phyloP scores from a whole-genome alignment of 192 early-diverging fungal species.

The Umbelopsis isabellina region DNA sequence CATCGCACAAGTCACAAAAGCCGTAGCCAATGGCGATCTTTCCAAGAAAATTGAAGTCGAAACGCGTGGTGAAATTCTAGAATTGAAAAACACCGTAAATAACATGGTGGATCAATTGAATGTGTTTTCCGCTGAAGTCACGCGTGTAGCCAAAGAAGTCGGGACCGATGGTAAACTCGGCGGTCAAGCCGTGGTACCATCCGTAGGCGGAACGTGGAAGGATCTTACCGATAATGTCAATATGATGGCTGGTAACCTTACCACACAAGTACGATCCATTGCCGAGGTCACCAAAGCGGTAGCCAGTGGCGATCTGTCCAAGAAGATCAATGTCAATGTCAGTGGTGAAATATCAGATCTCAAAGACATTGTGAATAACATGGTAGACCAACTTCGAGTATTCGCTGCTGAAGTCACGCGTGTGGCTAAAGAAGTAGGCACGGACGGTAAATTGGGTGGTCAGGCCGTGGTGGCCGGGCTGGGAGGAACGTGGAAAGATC shows the following conservation, averaged over 20 bases:
- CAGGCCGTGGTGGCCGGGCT: constrained; percentile 59
- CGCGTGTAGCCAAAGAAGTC: constrained; percentile 16
- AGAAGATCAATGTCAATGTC: constrained; percentile 63
- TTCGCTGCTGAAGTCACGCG: constrained; percentile 63
- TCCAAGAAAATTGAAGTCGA: constrained; percentile 65
- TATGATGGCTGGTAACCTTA: constrained; percentile 56
- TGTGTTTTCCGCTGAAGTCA: constrained; percentile 44
- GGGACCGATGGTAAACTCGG: constrained; percentile 15
- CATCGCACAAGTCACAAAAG: constrained; percentile 65
- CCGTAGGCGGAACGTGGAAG: constrained; percentile 57
- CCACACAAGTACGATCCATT: constrained; percentile 54
- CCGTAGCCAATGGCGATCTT: constrained; percentile 61
- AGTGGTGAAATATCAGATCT: constrained; percentile 63
- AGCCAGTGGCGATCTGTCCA: constrained; percentile 48
- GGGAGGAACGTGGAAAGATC: constrained; percentile 56
- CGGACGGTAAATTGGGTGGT: constrained; percentile 61
- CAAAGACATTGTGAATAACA: constrained; percentile 63
- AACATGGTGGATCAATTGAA: constrained; percentile 76
- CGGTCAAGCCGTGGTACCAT: constrained; percentile 56
- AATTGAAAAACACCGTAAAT: constrained; percentile 80
- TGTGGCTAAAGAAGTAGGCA: constrained; percentile 69
- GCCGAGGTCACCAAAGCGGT: constrained; percentile 52
- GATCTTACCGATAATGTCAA: constrained; percentile 59
- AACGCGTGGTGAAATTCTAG: constrained; percentile 70
- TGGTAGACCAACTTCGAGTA: constrained; percentile 58